Evolutionary conservation across 768 basidiomycete genomes (phyloP).

Genomic region (Fistulinella prunicolor): DNA sequence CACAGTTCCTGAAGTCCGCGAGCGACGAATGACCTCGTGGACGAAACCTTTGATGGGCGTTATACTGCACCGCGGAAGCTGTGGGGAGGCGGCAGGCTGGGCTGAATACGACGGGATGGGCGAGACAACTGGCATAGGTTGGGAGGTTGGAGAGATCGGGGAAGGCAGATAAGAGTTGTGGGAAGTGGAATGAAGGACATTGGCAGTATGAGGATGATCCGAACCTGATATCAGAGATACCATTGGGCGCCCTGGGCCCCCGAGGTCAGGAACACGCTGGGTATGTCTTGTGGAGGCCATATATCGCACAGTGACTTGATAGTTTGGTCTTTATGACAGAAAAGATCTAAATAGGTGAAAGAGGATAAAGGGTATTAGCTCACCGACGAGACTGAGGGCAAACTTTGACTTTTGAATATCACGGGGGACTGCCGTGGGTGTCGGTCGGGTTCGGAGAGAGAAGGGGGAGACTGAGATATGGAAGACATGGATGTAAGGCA

Average conservation of each 20-base stretch:
- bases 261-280: conserved; percentile 48
- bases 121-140: conserved; percentile 30
- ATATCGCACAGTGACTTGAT: conserved; percentile 75
- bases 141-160: conserved; percentile 50
- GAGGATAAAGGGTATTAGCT: conserved; percentile 27
- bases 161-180: conserved; percentile 50
- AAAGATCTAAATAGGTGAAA: conserved; percentile 9
- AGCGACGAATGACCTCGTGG: conserved; percentile 84
- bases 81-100: conserved; percentile 14
- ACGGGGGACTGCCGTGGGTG: conserved; percentile 36
- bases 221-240: conserved; percentile 14
- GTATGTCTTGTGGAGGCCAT: conserved; percentile 78
- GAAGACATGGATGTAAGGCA: conserved; percentile 49
- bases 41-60: conserved; percentile 76
- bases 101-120: conserved; percentile 30
- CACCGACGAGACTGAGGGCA: conserved; percentile 68
- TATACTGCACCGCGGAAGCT: conserved; percentile 32
- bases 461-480: conserved; percentile 41
- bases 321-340: conserved; percentile 61
- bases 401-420: conserved; percentile 60
- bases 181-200: conserved; percentile 1
- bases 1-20: conserved; percentile 77
- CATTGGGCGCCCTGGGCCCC: conserved; percentile 30
- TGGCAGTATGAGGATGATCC: too few relatives aligned
- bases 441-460: conserved; percentile 37